Evolutionary conservation across 179 eudicot species (phyloP).

Genomic region (Spinacia oleracea): DNA sequence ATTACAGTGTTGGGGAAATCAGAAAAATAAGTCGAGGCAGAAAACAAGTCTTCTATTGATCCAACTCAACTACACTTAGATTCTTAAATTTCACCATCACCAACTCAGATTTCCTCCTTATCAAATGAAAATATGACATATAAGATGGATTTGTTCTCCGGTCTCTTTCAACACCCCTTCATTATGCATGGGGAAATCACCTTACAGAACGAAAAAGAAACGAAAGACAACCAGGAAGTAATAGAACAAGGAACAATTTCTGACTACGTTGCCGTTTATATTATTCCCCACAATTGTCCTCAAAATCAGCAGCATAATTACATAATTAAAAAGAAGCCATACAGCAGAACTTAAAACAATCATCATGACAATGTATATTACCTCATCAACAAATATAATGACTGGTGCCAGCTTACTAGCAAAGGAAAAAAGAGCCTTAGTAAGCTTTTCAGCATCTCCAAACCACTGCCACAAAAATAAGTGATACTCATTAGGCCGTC

Average conservation of each 20-base stretch:
- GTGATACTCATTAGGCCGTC: background rate
- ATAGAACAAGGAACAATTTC: background rate
- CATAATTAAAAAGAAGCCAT: background rate
- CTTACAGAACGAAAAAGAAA: background rate
- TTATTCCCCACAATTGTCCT: background rate
- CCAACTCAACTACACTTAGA: too few species aligned
- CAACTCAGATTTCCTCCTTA: background rate
- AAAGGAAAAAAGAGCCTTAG: conserved; percentile 96
- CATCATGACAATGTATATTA: conserved; percentile 31
- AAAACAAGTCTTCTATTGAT: too few species aligned
- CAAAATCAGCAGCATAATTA: background rate
- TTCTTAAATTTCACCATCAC: background rate
- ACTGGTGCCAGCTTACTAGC: conserved; percentile 98
- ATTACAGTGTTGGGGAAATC: background rate
- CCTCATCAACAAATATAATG: conserved; percentile 98
- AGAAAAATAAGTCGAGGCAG: background rate
- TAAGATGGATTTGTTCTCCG: background rate
- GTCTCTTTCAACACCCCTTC: background rate
- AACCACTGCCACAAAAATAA: conserved; percentile 65
- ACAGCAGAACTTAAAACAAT: background rate
- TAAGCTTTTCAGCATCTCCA: conserved; percentile 99
- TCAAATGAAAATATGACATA: background rate
- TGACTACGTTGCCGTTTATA: background rate
- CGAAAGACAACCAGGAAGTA: background rate
- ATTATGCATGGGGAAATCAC: background rate